A percentile compares a stretch with the other conserved stretches of the same genome.
Conservation (phyloP, 2,329 filamentous ascomycete species). For the Leptographium procerum region DNA sequence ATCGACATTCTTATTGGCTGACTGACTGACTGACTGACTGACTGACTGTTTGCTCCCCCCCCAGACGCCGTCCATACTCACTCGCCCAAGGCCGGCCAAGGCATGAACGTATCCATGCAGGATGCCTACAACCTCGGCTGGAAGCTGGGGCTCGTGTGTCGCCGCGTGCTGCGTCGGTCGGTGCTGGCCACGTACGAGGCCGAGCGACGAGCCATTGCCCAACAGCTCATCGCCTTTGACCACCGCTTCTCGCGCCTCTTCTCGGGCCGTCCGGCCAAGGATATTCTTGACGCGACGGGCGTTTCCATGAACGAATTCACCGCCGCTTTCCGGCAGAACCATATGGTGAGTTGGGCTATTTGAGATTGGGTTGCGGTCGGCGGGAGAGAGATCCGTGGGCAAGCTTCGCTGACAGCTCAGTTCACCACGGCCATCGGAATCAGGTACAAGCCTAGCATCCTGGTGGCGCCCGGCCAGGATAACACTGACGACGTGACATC, state of each 20-base stretch:
- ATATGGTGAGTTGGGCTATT: no score
- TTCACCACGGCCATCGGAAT: no score
- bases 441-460: no score
- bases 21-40: no score
- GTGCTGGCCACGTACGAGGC: constrained; percentile 50
- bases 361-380: no score
- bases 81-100: constrained; percentile 44
- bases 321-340: no score
- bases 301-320: constrained; percentile 44
- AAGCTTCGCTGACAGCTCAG: no score
- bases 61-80: constrained; percentile 56
- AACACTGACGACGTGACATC: no score
- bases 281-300: constrained; percentile 43
- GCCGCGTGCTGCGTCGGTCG: constrained; percentile 39
- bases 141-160: constrained; percentile 40
- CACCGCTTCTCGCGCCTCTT: constrained; percentile 36
- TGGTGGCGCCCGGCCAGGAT: no score
- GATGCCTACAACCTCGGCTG: constrained; percentile 37
- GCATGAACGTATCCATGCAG: constrained; percentile 52
- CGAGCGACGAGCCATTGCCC: constrained; percentile 50
- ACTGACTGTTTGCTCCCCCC: no score
- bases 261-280: constrained; percentile 38
- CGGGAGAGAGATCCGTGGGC: no score
- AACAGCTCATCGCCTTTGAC: constrained; percentile 49
- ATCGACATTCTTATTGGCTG: constrained; percentile 33